These are phyloP conservation scores for Zymoseptoria tritici DNA, from an alignment of 2,329 filamentous ascomycete genomes.

Conservation along the genomic window DNA sequence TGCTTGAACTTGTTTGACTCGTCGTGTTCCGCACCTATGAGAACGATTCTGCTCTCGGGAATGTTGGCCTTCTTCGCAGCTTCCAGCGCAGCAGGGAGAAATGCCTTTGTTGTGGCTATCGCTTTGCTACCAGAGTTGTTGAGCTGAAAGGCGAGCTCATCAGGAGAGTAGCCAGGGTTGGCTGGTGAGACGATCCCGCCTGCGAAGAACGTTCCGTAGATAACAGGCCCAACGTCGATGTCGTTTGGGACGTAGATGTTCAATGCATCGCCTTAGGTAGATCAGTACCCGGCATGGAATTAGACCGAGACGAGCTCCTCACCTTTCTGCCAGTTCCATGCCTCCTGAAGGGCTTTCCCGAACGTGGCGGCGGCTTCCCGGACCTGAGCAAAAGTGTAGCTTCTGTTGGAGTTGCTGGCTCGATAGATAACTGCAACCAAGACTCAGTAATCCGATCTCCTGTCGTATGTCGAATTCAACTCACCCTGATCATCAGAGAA, in stretches of 20 bases:
- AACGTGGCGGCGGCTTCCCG: constrained; percentile 64
- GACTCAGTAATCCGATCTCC: not conserved
- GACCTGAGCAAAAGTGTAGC: constrained; percentile 64
- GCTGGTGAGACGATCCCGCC: constrained; percentile 77
- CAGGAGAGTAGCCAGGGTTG: constrained; percentile 77
- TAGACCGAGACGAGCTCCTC: not conserved
- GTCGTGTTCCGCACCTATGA: constrained; percentile 64
- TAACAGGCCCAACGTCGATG: constrained; percentile 64
- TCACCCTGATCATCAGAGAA: constrained; percentile 69
- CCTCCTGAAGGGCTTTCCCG: constrained; percentile 66
- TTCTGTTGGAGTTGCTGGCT: constrained; percentile 58
- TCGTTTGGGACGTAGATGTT: constrained; percentile 77
- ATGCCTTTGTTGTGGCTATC: constrained; percentile 62
- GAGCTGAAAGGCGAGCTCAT: constrained; percentile 79
- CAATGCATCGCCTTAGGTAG: constrained; percentile 55
- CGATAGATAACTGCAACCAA: constrained; percentile 60
- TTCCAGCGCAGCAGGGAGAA: constrained; percentile 56
- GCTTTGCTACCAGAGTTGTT: constrained; percentile 68
- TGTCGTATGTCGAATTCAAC: not conserved
- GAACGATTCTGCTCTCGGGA: constrained; percentile 60
- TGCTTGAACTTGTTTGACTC: constrained; percentile 55
- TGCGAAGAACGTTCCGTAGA: constrained; percentile 65
- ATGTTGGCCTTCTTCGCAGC: constrained; percentile 66
- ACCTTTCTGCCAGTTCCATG: constrained; percentile 72
- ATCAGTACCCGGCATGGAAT: not conserved